phyloP scores from a whole-genome alignment of 1,284 basidiomycete genomes.

The Ganoderma boninense region DNA sequence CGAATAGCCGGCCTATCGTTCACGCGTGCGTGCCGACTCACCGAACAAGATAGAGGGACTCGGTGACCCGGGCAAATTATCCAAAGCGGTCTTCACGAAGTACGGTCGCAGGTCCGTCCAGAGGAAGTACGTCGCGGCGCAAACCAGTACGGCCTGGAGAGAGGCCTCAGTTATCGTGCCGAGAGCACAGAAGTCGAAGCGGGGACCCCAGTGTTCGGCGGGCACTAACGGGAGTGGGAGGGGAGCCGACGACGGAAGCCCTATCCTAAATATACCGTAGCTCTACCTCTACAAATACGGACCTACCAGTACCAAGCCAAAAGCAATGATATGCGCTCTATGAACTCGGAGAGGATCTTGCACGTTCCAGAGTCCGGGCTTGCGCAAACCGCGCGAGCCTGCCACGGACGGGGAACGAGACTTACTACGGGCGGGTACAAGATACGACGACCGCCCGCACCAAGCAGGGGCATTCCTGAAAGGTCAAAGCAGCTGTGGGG shows the following conservation, averaged over 20 bases:
- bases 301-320: background rate
- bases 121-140: constrained; percentile 11
- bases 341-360: background rate
- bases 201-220: background rate
- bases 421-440: too few species aligned
- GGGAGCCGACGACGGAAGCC: background rate
- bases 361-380: too few species aligned
- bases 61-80: constrained; percentile 25
- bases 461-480: too few species aligned
- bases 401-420: too few species aligned
- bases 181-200: background rate
- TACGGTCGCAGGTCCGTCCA: constrained; percentile 23
- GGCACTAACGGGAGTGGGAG: background rate
- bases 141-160: too few species aligned
- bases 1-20: background rate
- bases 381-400: too few species aligned
- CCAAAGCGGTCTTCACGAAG: constrained; percentile 14
- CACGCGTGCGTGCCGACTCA: constrained; percentile 2
- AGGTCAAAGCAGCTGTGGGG: too few species aligned
- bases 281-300: background rate
- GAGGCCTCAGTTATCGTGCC: constrained; percentile 8
- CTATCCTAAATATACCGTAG: background rate
- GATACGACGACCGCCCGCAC: too few species aligned
- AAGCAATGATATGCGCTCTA: background rate
- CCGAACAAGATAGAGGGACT: constrained; percentile 24